Evolutionary conservation across 202 grass and related monocot genomes (phyloP).

Genomic region (Elaeis oleifera): DNA sequence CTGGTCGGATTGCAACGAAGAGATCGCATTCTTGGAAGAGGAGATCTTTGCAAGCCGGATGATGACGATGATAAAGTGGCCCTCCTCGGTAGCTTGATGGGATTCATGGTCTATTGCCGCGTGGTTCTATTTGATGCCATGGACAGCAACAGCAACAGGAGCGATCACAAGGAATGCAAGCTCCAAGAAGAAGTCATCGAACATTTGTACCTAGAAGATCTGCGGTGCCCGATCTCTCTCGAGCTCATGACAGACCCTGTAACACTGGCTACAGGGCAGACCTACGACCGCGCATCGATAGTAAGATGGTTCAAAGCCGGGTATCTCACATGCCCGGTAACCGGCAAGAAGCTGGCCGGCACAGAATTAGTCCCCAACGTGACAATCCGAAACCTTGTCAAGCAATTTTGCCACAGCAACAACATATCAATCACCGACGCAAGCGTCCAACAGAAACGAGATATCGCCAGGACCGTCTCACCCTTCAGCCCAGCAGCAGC

Average conservation of each 20-base stretch:
- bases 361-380: conserved; percentile 60
- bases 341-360: conserved; percentile 48
- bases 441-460: conserved; percentile 25
- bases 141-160: not conserved
- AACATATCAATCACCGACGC: conserved; percentile 32
- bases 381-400: conserved; percentile 43
- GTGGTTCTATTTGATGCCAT: conserved; percentile 1
- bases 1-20: too few species aligned
- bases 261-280: conserved; percentile 67
- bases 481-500: conserved; percentile 27
- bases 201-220: conserved; percentile 24
- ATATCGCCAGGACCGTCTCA: conserved; percentile 11
- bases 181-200: too few species aligned
- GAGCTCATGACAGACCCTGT: conserved; percentile 88
- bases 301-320: conserved; percentile 63
- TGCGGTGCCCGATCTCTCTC: conserved; percentile 80
- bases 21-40: too few species aligned
- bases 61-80: too few species aligned
- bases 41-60: too few species aligned
- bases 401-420: conserved; percentile 38
- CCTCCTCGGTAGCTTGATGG: conserved; percentile 21
- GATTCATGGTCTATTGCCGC: conserved; percentile 16
- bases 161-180: not conserved
- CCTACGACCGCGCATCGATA: conserved; percentile 80
- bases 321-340: conserved; percentile 56